Percentiles rank a stretch among this genome's conserved stretches.
Evolutionary conservation across 2,329 filamentous ascomycete species (phyloP).

Genomic region (Exophiala bonariae): DNA sequence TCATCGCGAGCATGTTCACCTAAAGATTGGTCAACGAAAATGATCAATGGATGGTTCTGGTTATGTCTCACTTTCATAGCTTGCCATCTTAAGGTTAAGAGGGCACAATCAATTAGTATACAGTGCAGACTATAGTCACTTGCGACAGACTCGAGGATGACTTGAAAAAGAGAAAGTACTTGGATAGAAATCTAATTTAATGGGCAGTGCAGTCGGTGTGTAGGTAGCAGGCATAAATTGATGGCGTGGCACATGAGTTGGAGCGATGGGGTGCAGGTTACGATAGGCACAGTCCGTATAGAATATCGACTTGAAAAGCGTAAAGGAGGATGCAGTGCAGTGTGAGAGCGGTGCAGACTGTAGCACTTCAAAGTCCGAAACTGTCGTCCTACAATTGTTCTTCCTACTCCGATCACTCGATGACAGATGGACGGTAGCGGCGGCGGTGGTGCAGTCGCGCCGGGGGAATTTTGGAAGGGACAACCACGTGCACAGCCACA

Average conservation of each 20-base stretch:
- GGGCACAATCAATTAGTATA: constrained; percentile 1
- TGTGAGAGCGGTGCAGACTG: too few species aligned
- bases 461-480: too few species aligned
- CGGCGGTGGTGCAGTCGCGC: too few species aligned
- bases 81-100: constrained; percentile 22
- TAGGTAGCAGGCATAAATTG: constrained; percentile 17
- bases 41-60: neutral
- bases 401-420: too few species aligned
- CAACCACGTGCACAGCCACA: too few species aligned
- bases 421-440: too few species aligned
- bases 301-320: too few species aligned
- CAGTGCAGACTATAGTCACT: constrained; percentile 4
- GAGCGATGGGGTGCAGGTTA: too few species aligned
- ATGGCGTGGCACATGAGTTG: constrained; percentile 18
- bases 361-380: too few species aligned
- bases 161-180: neutral
- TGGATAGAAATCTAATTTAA: constrained; percentile 4
- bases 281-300: too few species aligned
- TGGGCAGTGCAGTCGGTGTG: neutral
- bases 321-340: too few species aligned
- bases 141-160: neutral
- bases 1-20: constrained; percentile 28
- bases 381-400: too few species aligned
- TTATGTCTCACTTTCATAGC: constrained; percentile 28
- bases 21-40: constrained; percentile 10